Evolutionary conservation across 495 filamentous ascomycete species (phyloP), one percentile per base, ranked within the genome.

Genomic region (Penicillium steckii): DNA sequence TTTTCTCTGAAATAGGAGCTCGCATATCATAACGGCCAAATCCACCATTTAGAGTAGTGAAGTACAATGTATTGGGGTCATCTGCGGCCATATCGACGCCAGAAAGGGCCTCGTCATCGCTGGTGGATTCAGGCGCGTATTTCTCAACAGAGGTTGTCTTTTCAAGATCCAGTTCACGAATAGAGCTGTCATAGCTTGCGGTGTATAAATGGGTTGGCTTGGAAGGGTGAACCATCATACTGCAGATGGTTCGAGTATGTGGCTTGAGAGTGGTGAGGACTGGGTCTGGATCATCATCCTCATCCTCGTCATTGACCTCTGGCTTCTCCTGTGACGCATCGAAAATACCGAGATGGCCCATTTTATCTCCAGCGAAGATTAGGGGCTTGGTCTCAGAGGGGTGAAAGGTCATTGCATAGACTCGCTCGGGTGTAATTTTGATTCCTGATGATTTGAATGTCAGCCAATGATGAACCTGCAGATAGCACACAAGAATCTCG

Each of bases 331-430:
- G 90, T 0, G 91, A 94, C 1, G 85, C 90, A 61, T 97, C 91
- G 43, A 96, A 89, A n/a, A 98, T 81, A 6, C 95, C 95, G 25
- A 98, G 78, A 47, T 91, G 90, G 19, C 94, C 94, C 66, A 95
- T 80, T 66, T 98, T 97, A 64, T 98, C 94, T 42, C 91, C 91
- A 2, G 93, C 95, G 59, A 97, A 95, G n/a, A 98, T 80, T 4
- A 97, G 76, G 0, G 90, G 83, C 57, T 97, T 97, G 8, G 89
- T 82, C 45, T 80, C 73, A 0, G 85, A 89, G 0, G 95, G 94
- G 60, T 98, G 94, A 55, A 98, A 95, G 8, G 85, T 86, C 63
- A 98, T 81, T 10, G 87, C 76, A 62, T 96, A 96, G 13, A 97
- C 82, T 49, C 94, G 78, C 66, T 97, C 91, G 0, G 91, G 92